Base-by-base conservation (phyloP, 129 eudicot species). In the Helichrysum umbraculigerum region DNA sequence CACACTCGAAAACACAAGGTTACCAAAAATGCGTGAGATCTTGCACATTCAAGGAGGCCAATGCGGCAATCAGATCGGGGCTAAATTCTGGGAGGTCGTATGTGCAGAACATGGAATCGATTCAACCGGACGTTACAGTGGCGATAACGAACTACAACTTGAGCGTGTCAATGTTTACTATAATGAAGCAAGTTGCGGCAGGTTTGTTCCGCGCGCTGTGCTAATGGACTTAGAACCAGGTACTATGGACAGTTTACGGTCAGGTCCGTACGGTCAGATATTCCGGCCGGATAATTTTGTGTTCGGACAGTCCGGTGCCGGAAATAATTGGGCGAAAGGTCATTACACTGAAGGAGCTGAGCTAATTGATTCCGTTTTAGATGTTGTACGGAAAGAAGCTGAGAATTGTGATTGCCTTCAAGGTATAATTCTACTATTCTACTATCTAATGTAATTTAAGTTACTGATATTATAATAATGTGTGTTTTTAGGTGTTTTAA, bases 171-270 rank as follows among this genome's bases (percentile, higher is more conserved):
- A 89, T 61, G 96, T 89, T 17, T 89, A 89, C 89, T 89, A 87
- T 83, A 89, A 87, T 37, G 96, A 89, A 76, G 92, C 96, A 16
- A 86, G 91, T 68, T 82, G 92, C 66, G 96, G 96, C 15, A 78
- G 96, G 88, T 89, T 87, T 66, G 96, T 89, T 50, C 96, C 96
- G 20, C 89, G 96, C 41, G 96, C 96, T 44, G 96, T 89, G 39
- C 86, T 89, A 61, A 89, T 89, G 96, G 96, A 89, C 80, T 71
- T 89, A 51, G 96, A 89, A 81, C 96, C 96, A 0, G 96, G 96
- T 2, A 89, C 96, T 8, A 89, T 89, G 96, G 96, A 89, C 68
- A 82, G 88, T 28, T 77, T 89, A 65, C 82, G 96, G 54, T 86
- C 96, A 33, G 91, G 95, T 5, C 91, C 94, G 3, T 89, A 86